These are phyloP conservation scores for Solanum sejunctum DNA, from an alignment of 257 asterid species.

Conservation along the genomic window DNA sequence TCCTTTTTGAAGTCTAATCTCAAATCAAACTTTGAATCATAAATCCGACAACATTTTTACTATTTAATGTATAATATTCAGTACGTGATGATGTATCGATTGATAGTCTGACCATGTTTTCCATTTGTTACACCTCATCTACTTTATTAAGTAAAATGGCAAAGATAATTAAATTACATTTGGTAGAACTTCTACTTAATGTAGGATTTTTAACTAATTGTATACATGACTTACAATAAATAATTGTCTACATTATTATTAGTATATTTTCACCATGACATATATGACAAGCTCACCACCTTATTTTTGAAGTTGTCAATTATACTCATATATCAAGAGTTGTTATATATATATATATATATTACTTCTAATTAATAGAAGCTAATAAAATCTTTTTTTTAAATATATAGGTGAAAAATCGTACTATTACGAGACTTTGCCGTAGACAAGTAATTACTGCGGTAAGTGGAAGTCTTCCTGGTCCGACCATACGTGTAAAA, in stretches of 20 bases:
- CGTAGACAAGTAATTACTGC: constrained; percentile 6
- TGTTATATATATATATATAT: no score
- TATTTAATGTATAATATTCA: not conserved
- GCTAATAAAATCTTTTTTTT: not conserved
- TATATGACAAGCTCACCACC: not conserved
- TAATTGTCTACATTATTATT: not conserved
- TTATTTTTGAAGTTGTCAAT: not conserved
- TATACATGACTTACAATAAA: not conserved
- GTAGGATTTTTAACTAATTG: not conserved
- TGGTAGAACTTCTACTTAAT: not conserved
- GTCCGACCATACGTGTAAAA: not conserved
- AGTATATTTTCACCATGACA: not conserved
- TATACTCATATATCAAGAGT: not conserved
- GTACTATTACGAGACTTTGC: not conserved
- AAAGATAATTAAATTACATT: not conserved
- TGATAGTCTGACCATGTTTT: not conserved
- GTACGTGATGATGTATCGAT: not conserved
- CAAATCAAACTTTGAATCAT: not conserved
- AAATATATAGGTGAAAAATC: not conserved
- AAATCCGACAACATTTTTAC: not conserved
- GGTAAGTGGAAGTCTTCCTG: constrained; percentile 11
- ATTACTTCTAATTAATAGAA: not conserved
- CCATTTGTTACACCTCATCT: not conserved
- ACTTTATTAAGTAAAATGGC: not conserved
- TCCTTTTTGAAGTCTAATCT: not conserved